A percentile compares a stretch with the other conserved stretches of the same genome.
Evolutionary conservation across 2,329 filamentous ascomycete genomes (phyloP).

Genomic region (Neoarthrinium moseri): DNA sequence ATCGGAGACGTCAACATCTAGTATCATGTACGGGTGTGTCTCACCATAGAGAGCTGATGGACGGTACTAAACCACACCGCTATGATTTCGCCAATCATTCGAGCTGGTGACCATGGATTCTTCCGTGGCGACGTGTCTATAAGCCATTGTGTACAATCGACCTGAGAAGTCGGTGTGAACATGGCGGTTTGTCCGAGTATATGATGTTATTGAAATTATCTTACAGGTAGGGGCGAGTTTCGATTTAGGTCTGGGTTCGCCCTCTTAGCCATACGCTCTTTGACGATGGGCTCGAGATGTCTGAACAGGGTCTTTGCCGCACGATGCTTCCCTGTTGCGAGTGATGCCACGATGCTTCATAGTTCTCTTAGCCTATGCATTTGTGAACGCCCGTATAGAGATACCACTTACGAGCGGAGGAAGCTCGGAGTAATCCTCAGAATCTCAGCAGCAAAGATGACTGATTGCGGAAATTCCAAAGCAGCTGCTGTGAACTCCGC

Average conservation of each 20-base stretch:
- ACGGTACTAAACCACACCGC: conserved; percentile 1
- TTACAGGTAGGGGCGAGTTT: too few relatives aligned
- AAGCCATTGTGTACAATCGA: conserved; percentile 1
- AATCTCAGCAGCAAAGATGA: not conserved
- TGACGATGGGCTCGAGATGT: not conserved
- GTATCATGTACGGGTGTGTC: too few relatives aligned
- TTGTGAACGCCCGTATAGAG: too few relatives aligned
- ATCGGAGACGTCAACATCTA: not conserved
- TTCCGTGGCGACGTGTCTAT: not conserved
- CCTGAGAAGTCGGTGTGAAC: too few relatives aligned
- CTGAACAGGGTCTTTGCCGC: not conserved
- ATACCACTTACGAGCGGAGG: not conserved
- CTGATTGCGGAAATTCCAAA: not conserved
- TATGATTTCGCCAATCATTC: not conserved
- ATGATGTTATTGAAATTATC: too few relatives aligned
- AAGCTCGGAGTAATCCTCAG: not conserved
- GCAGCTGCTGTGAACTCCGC: not conserved
- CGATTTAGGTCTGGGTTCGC: not conserved
- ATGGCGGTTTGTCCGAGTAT: too few relatives aligned
- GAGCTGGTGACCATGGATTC: not conserved
- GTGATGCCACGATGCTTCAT: not conserved
- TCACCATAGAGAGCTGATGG: not conserved
- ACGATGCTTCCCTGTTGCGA: not conserved
- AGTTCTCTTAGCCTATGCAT: too few relatives aligned
- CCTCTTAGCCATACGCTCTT: not conserved